phyloP scores from a whole-genome alignment of 2,329 filamentous ascomycete genomes.

The Alternaria solani region DNA sequence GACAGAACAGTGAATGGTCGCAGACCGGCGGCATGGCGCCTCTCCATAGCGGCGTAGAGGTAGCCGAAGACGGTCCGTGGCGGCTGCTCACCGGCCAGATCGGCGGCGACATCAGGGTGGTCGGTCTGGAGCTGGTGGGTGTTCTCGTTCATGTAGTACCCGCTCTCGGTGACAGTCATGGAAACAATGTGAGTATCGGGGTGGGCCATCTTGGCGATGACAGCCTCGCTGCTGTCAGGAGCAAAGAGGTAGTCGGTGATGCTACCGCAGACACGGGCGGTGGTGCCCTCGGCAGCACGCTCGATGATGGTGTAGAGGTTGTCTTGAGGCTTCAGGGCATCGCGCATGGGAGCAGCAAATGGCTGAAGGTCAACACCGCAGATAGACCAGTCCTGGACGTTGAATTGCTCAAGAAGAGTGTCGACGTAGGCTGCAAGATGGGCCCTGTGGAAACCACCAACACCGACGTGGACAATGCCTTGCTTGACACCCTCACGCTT shows the following conservation, averaged over 20 bases:
- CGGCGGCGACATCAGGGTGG: constrained; percentile 38
- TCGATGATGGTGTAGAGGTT: constrained; percentile 42
- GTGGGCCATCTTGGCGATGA: constrained; percentile 42
- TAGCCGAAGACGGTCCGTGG: constrained; percentile 41
- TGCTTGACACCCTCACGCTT: constrained; percentile 36
- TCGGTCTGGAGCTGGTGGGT: constrained; percentile 37
- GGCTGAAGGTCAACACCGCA: constrained; percentile 40
- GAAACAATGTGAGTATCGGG: constrained; percentile 42
- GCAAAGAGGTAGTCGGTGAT: constrained; percentile 43
- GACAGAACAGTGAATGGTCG: constrained; percentile 41
- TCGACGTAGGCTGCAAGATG: constrained; percentile 41
- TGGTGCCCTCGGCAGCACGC: constrained; percentile 32
- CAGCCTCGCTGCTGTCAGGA: constrained; percentile 38
- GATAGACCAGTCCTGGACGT: constrained; percentile 39
- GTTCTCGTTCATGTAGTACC: constrained; percentile 43
- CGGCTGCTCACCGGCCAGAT: constrained; percentile 31
- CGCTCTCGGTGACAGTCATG: constrained; percentile 42
- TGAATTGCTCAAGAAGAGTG: constrained; percentile 36
- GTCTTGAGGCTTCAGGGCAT: constrained; percentile 35
- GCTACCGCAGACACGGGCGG: constrained; percentile 34
- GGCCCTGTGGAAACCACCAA: constrained; percentile 41
- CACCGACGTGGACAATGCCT: constrained; percentile 41
- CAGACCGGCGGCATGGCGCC: constrained; percentile 36
- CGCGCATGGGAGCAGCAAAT: constrained; percentile 37
- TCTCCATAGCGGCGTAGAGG: constrained; percentile 34